A percentile compares a stretch with the other conserved stretches of the same genome.
phyloP scores from a whole-genome alignment of 2,329 filamentous ascomycete genomes.

The Leptographium radiaticola region DNA sequence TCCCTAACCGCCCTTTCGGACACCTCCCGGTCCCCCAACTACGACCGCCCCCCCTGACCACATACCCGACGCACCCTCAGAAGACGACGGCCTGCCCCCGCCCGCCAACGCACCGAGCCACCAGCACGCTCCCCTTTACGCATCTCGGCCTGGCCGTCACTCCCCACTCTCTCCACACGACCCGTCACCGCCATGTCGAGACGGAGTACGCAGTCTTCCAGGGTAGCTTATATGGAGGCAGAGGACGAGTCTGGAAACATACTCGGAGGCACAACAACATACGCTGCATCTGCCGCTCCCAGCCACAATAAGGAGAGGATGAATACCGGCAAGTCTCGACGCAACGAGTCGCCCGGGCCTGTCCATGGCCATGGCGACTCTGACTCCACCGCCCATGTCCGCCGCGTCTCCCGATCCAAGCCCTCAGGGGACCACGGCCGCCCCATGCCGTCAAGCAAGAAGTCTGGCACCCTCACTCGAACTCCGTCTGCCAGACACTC shows the following conservation, averaged over 20 bases:
- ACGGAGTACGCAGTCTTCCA: constrained; percentile 16
- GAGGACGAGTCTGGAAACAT: constrained; percentile 34
- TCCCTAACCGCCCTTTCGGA: too few species aligned
- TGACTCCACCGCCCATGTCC: constrained; percentile 28
- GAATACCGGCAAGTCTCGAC: constrained; percentile 32
- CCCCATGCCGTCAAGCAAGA: constrained; percentile 15
- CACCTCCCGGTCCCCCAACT: not conserved
- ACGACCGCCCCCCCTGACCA: not conserved
- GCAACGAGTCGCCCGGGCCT: constrained; percentile 24
- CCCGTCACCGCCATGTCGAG: constrained; percentile 24
- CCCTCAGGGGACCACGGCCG: constrained; percentile 16
- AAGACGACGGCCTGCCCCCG: not conserved
- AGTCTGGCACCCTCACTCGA: constrained; percentile 13
- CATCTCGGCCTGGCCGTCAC: not conserved
- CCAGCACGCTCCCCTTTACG: not conserved
- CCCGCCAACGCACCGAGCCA: not conserved
- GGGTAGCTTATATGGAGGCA: constrained; percentile 35
- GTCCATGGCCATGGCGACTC: constrained; percentile 25
- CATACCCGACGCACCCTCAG: not conserved
- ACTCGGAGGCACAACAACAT: constrained; percentile 20
- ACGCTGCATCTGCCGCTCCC: constrained; percentile 33
- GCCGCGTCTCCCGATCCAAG: constrained; percentile 19
- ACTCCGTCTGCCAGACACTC: constrained; percentile 21
- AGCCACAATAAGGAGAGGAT: constrained; percentile 35
- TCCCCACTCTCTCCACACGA: not conserved